Evolutionary conservation across 192 early-diverging fungal species (phyloP), one percentile per base, ranked within the genome.

Genomic region (Mortierella alpina): DNA sequence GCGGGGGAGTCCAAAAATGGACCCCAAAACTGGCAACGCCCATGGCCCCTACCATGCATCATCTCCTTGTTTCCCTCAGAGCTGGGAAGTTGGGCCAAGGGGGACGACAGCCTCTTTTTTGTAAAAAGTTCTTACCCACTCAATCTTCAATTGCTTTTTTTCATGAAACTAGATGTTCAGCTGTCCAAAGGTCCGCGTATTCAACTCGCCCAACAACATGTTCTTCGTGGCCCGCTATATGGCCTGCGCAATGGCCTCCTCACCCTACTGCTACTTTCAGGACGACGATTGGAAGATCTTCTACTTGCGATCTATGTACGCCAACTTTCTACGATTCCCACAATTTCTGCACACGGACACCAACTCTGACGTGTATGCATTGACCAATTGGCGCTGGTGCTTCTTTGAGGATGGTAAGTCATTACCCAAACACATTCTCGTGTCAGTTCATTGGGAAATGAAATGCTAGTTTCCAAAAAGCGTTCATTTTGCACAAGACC

Each of bases 251-350:
- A 81, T 84, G 78, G 85, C 88, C 12, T 81, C 81, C 10, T 87
- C 87, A 4, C 86, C 85, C 0, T 88, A 88, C 59, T 90, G 88
- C 63, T 90, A 90, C 67, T 90, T 90, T 46, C 87, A 88, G 70
- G 88, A 88, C 66, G 86, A 87, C 40, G 86, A 87, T 62, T 87
- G 86, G 86, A 68, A 73, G 41, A 79, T 79, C 13, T 68, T 68
- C 11, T 82, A 85, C 49, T 57, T 88, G 42, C 66, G 88, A 55
- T 82, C 84, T 56, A 82, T 88, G 52, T 90, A 90, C 73, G 86
- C 87, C 57, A 90, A 90, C 48, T 90, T 88, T 70, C 60, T 90
- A 12, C 76, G 86, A 1, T 86, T 84, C 50, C 86, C 88, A 5
- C 73, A 85, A 59, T 76, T 88, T 47, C 65, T 90, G 14, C 88